These are phyloP conservation scores for Solanum piurae DNA, from an alignment of 257 asterid genomes.

Conservation along the genomic window DNA sequence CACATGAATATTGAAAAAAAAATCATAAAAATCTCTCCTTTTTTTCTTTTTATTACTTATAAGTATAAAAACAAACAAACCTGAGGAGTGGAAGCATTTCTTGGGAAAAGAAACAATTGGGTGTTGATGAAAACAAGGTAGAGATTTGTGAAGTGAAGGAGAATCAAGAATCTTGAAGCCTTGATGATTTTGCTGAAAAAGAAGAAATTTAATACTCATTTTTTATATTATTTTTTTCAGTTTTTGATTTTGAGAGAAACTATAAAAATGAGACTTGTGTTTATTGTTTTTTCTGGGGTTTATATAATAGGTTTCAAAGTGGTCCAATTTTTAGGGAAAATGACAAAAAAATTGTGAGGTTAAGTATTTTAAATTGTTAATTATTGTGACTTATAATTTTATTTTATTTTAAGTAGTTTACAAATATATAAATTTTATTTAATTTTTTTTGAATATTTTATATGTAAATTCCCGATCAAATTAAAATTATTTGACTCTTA, in stretches of 20 bases:
- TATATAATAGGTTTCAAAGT: neutral
- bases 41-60: neutral
- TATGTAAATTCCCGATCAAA: no score
- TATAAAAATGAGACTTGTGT: neutral
- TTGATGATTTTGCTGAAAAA: conserved; percentile 9
- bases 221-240: neutral
- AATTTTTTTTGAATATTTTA: no score
- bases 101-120: conserved; percentile 14
- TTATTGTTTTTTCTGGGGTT: neutral
- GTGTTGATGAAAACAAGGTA: neutral
- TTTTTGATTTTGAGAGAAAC: neutral
- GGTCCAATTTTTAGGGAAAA: neutral
- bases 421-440: no score
- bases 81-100: conserved; percentile 15
- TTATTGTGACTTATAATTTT: no score
- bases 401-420: no score
- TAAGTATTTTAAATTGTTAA: no score
- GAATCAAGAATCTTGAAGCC: conserved; percentile 9
- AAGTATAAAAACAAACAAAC: conserved; percentile 6
- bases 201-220: conserved; percentile 41
- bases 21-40: neutral
- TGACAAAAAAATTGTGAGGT: neutral
- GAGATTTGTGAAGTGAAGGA: conserved; percentile 9
- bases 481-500: no score
- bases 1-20: neutral